Conservation (phyloP, 2,329 filamentous ascomycete species). For the Aspergillus costaricaensis region DNA sequence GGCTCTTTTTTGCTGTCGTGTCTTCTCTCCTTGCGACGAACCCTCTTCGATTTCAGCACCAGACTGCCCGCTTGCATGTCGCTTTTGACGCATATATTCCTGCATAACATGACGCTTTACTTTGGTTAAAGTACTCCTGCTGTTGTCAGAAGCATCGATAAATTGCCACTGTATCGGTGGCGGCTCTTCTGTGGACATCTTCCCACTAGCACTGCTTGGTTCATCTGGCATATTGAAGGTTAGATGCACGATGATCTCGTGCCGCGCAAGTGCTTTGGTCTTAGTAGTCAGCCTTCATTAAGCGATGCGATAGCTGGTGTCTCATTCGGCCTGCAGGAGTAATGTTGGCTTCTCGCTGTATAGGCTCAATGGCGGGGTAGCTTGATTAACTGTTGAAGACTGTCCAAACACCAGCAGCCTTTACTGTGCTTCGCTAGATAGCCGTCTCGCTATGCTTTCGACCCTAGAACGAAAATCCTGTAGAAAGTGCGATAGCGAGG, state of each 20-base stretch:
- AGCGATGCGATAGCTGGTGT: not conserved
- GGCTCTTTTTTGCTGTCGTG: conserved; percentile 13
- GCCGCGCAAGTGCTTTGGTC: not conserved
- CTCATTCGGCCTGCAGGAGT: no score
- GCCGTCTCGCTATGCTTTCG: not conserved
- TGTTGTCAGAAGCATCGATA: conserved; percentile 42
- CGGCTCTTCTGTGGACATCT: conserved; percentile 10
- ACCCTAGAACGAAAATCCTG: no score
- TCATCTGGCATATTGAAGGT: conserved; percentile 20
- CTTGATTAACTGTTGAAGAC: no score
- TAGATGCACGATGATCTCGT: not conserved
- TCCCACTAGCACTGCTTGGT: conserved; percentile 6
- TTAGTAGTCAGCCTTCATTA: not conserved
- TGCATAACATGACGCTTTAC: conserved; percentile 50
- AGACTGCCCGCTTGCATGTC: conserved; percentile 21
- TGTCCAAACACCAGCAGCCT: no score
- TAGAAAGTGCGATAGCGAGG: not conserved
- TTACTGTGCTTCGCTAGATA: no score
- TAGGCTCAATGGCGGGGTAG: no score
- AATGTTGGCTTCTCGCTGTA: no score
- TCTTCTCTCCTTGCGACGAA: conserved; percentile 17
- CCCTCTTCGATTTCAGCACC: not conserved
- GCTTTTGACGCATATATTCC: conserved; percentile 45
- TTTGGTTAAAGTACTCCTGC: conserved; percentile 39
- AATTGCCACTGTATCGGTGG: conserved; percentile 40